Conservation (phyloP, 108 stramenopile species). For the Cylindrotheca closterium region DNA sequence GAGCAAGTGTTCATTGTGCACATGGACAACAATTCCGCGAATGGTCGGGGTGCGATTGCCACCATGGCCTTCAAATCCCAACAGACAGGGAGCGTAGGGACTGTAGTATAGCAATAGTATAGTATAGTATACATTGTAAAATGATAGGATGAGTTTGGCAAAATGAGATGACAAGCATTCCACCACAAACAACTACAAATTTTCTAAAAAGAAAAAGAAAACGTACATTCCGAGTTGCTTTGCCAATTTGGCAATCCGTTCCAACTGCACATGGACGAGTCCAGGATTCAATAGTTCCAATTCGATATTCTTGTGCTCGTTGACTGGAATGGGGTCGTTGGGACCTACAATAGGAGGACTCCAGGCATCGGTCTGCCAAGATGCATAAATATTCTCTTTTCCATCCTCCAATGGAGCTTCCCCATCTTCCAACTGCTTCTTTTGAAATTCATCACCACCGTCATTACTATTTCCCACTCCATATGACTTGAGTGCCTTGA, state of each 20-base stretch:
- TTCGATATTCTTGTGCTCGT: conserved; percentile 82
- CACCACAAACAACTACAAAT: conserved; percentile 3
- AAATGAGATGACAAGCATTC: neutral
- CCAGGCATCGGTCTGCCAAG: conserved; percentile 85
- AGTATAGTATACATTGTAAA: neutral
- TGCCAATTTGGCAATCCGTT: conserved; percentile 58
- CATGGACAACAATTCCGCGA: conserved; percentile 82
- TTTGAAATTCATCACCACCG: conserved; percentile 34
- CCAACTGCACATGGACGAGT: conserved; percentile 68
- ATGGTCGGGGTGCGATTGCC: conserved; percentile 78
- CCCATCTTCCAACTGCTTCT: conserved; percentile 31
- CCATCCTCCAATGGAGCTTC: conserved; percentile 37
- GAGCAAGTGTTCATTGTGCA: conserved; percentile 70
- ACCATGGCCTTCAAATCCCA: conserved; percentile 83
- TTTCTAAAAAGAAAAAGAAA: neutral
- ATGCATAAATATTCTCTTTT: conserved; percentile 63
- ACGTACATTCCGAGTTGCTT: conserved; percentile 57
- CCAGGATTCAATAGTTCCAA: conserved; percentile 82
- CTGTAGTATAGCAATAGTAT: neutral
- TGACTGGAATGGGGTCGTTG: conserved; percentile 68
- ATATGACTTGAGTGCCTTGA: conserved; percentile 67
- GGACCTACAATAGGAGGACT: conserved; percentile 61
- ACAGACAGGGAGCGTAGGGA: conserved; percentile 85
- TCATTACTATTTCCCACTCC: conserved; percentile 55
- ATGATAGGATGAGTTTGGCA: neutral